Evolutionary conservation across 1,139 yeast genomes (phyloP), one percentile per base, ranked within the genome.

Genomic region (Martiniozyma asiatica): DNA sequence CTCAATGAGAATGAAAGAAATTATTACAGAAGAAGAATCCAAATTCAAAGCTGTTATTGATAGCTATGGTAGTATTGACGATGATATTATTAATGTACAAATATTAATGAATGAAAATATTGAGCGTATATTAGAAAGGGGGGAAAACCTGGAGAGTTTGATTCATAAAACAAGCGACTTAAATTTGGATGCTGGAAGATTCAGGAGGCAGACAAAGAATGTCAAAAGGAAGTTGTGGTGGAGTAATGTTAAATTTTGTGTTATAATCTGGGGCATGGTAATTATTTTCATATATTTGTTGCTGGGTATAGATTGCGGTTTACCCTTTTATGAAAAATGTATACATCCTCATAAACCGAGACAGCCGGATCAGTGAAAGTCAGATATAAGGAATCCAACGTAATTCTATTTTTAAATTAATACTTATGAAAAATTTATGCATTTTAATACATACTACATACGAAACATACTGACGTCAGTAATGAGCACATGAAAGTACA

Each of bases 141-240:
- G 94, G 9, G 95, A 84, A 45, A 66, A 81, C 35, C 72, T 85
- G 36, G 72, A 73, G 39, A 55, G 69, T 29, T 61, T 85, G 38
- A 93, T 84, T 12, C 80, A 77, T 49, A 85, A 85, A 50, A 84
- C 95, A 2, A 81, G 80, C 40, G 63, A 75, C 32, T 63, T 84
- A 53, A 81, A 78, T 41, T 64, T 67, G 18, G 69, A 73, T 21
- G 72, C 93, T 5, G 69, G 64, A 55, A 68, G 78, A 26, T 85
- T 85, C 49, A 75, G 82, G 41, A 73, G 77, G 41, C 65, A 75
- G 36, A 80, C 94, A 0, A 70, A 68, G 18, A 63, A 64, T 32
- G 68, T 82, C 22, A 71, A 71, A 44, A 58, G 82, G 27, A 65
- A 63, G 37, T 67, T 84, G 72, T 74, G 85, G 81, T 63, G 76